A percentile compares a stretch with the other conserved stretches of the same genome.
Evolutionary conservation across 352 stramenopile species (phyloP).

Genomic region (Pythium myriotylum): DNA sequence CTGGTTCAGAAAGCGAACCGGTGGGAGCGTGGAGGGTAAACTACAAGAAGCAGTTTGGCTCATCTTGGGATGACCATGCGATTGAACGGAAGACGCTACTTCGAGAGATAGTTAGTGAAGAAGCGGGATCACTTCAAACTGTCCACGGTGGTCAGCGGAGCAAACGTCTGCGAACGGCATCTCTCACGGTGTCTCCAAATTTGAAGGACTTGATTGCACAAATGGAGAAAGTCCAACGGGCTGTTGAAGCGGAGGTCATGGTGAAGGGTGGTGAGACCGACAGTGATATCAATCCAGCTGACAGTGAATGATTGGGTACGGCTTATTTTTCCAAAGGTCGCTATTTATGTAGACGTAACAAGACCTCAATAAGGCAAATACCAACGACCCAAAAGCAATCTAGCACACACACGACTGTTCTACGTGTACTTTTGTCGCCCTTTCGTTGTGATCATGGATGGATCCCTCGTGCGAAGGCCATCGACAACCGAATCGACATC

Average conservation of each 20-base stretch:
- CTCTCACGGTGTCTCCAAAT: constrained; percentile 12
- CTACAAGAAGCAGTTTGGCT: constrained; percentile 73
- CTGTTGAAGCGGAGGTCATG: background rate
- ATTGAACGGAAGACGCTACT: constrained; percentile 82
- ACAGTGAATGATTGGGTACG: background rate
- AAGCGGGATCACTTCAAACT: constrained; percentile 31
- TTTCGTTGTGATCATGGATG: background rate
- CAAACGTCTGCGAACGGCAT: constrained; percentile 22
- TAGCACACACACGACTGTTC: too few relatives aligned
- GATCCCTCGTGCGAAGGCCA: constrained; percentile 27
- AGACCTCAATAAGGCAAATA: background rate
- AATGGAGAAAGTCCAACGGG: constrained; percentile 20
- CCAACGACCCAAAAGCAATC: background rate
- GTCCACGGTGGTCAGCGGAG: constrained; percentile 27
- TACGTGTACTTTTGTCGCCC: too few relatives aligned
- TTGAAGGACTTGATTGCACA: constrained; percentile 24
- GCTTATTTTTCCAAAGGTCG: background rate
- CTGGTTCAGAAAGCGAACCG: constrained; percentile 6
- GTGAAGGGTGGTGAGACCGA: constrained; percentile 7
- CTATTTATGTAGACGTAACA: constrained; percentile 26
- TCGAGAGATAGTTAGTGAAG: constrained; percentile 50
- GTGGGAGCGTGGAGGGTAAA: constrained; percentile 55
- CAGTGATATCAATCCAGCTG: too few relatives aligned
- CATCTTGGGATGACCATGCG: constrained; percentile 75
- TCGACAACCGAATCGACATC: constrained; percentile 45